Base-by-base conservation (phyloP, 140 eudicot genomes). In the Anethum foeniculum region DNA sequence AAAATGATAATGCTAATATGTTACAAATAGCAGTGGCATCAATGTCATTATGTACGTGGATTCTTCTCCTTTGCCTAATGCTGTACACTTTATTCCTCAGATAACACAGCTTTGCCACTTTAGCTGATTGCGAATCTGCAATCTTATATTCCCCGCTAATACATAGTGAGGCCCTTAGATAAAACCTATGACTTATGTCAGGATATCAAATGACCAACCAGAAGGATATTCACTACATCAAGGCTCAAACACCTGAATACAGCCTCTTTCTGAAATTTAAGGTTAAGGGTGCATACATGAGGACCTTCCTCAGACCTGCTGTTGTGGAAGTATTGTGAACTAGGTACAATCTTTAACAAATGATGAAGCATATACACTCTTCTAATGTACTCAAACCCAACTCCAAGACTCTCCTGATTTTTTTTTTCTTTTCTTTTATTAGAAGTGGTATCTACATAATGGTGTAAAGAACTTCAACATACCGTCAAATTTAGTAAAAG, bases 401-500 rank as follows among this genome's bases (percentile, higher is more conserved):
- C 14, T 38, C 47, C 9, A 68, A 4, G 11, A 68, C 25, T 5
- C 74, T 1, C 9, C 23, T 15, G 0, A 34, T 5, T 14, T 71
- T 30, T 54, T 54, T n/a, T 60, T 62, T 3, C 71, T 71, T 18
- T 32, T 71, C 46, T 71, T 16, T 34, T 34, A 39, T 6, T 9
- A 38, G 2, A 44, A 11, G 16, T 74, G 77, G 56, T 75, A 49
- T 43, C 3, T 75, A 43, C 54, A 39, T 25, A 18, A 75, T 47
- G 79, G 46, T 28, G 65, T 7, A 30, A 48, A 41, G 8, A 30
- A 30, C 28, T 76, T 76, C 79, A 49, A 27, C 79, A 48, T 48
- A 49, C 14, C 18, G 32, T 44, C 30, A 49, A 43, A 80, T 62
- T 86, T 88, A 92, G 84, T 92, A 88, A 72, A 92, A 95, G 71